Evolutionary conservation across 108 stramenopile genomes (phyloP), one percentile per base, ranked within the genome.

Genomic region (Nitzschia sp.): DNA sequence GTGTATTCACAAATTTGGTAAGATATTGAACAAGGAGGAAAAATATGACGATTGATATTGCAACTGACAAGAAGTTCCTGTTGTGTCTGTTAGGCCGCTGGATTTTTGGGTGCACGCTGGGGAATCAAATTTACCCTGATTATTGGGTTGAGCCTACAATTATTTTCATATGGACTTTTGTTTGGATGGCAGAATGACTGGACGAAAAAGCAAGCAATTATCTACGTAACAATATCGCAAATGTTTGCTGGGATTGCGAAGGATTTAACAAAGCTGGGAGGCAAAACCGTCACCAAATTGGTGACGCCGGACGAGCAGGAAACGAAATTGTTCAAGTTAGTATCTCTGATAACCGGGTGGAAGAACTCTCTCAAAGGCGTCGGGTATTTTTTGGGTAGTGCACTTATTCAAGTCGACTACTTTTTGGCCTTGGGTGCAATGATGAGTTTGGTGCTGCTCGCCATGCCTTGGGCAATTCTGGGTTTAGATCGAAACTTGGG

Each of bases 291-390:
- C 0, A 95, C 95, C 11, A 97, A 97, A 69, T 75, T 97, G 47
- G 80, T 97, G 6, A 97, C 97, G 11, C 94, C 93, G 21, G 95
- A 96, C 45, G 97, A 91, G 55, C 83, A 81, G 51, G 79, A 96
- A 46, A 94, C 92, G 2, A 81, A 85, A 34, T 67, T 97, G 19
- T 97, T 97, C 68, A 88, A 81, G 58, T 54, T 96, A 26, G 97
- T 97, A 0, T 88, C 85, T 29, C 67, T 95, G 58, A 74, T 97
- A 18, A 97, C 97, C 23, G 97, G 97, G 47, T 94, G 93, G 93
- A 97, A 97, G 66, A 97, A 97, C 77, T 90, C 91, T 31, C 78
- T 96, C 34, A 97, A 97, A 76, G 97, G 97, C 33, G 92, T 96
- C 13, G 95, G 95, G 33, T 93, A 94, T 54, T 92, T 96, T 63